Conservation (phyloP, 202 grass and related monocot species). For the Zoysia matrella region DNA sequence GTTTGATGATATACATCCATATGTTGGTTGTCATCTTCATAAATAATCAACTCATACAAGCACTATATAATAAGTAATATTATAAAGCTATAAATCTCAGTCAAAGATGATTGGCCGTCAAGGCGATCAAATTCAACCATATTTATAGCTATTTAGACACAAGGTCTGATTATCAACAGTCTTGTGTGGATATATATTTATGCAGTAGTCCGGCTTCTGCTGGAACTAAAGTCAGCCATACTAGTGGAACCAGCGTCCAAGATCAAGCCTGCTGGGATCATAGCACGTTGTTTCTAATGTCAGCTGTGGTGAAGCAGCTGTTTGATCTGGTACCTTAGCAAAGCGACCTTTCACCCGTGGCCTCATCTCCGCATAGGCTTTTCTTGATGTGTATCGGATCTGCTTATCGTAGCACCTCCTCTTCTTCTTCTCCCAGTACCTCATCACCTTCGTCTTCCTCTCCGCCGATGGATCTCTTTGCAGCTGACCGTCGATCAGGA, state of each 20-base stretch:
- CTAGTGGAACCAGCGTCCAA: constrained; percentile 51
- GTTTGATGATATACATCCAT: too few species aligned
- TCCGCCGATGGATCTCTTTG: neutral
- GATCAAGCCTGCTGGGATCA: constrained; percentile 51
- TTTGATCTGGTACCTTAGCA: constrained; percentile 55
- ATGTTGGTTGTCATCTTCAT: too few species aligned
- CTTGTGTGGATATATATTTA: neutral
- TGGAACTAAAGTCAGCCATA: neutral
- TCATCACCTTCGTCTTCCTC: constrained; percentile 66
- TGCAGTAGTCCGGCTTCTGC: neutral
- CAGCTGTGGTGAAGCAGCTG: neutral
- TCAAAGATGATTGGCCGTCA: too few species aligned
- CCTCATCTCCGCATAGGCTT: constrained; percentile 73
- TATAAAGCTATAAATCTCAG: too few species aligned
- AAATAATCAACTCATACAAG: too few species aligned
- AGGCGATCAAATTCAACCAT: neutral
- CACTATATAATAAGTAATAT: too few species aligned
- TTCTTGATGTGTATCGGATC: constrained; percentile 71
- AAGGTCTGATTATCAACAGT: neutral
- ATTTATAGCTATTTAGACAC: neutral
- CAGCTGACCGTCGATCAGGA: neutral
- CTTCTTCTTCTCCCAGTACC: constrained; percentile 87
- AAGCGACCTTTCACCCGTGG: constrained; percentile 79
- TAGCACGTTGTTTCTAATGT: neutral
- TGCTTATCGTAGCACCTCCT: constrained; percentile 73